Conservation (phyloP, 768 basidiomycete species). For the Tylopilus felleus region DNA sequence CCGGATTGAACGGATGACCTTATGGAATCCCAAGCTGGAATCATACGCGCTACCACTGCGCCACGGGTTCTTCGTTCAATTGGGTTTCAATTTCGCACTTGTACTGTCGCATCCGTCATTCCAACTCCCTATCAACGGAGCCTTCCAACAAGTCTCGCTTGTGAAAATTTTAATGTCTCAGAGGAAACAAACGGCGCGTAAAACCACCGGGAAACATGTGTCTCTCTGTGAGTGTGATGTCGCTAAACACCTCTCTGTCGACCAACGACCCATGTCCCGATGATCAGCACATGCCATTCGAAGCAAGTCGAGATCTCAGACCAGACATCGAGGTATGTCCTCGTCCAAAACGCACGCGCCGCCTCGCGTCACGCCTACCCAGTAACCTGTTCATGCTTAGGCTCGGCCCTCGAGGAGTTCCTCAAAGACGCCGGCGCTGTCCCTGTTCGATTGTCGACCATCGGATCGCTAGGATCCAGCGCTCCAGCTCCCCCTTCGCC, state of each 20-base stretch:
- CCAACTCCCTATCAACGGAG: no score
- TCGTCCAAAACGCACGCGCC: neutral
- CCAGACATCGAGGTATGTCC: constrained; percentile 6
- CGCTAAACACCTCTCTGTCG: neutral
- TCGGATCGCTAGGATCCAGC: neutral
- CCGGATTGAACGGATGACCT: constrained; percentile 48
- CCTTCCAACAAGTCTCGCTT: no score
- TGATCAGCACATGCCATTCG: neutral
- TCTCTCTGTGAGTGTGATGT: constrained; percentile 5
- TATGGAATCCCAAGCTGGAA: constrained; percentile 38
- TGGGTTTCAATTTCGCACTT: rapidly evolving
- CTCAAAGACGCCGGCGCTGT: neutral
- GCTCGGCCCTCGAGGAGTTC: neutral
- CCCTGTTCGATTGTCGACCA: neutral
- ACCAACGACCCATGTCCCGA: neutral
- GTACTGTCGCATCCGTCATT: neutral
- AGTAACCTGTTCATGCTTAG: neutral
- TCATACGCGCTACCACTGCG: constrained; percentile 41
- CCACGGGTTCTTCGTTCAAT: constrained; percentile 28
- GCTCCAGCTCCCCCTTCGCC: neutral
- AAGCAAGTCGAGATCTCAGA: neutral
- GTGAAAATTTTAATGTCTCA: neutral
- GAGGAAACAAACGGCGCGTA: constrained; percentile 20
- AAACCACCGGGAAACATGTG: constrained; percentile 14
- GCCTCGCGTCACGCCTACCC: neutral